phyloP scores from a whole-genome alignment of 768 basidiomycete genomes.

The Trametes cinnabarina region DNA sequence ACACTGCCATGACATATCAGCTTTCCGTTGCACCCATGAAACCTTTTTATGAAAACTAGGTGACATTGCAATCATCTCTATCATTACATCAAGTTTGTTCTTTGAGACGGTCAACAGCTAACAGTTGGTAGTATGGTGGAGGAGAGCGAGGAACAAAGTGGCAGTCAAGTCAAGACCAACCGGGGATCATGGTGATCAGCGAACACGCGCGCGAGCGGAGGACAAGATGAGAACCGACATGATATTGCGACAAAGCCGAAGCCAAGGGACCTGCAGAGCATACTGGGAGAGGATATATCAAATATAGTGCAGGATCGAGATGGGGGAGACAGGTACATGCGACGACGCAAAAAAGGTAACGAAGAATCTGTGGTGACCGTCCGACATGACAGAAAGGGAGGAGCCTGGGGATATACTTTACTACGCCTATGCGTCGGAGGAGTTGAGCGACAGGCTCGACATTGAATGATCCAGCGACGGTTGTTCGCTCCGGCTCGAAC shows the following conservation, averaged over 20 bases:
- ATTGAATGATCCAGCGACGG: slow-evolving; percentile 26
- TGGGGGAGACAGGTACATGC: slow-evolving; percentile 1
- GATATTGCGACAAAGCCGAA: too few species aligned
- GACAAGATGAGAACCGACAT: too few species aligned
- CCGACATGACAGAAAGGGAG: background rate
- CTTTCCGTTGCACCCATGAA: background rate
- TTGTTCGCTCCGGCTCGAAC: slow-evolving; percentile 32
- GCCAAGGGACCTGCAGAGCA: too few species aligned
- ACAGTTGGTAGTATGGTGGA: slow-evolving; percentile 13
- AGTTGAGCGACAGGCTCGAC: slow-evolving; percentile 23
- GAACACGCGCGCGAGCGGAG: too few species aligned
- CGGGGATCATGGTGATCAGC: too few species aligned
- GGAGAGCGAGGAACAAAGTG: background rate
- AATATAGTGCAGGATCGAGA: background rate
- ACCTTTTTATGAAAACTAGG: background rate
- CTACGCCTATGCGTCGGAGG: slow-evolving; percentile 12
- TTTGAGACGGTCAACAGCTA: slow-evolving; percentile 7
- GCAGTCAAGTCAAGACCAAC: too few species aligned
- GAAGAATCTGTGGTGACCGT: slow-evolving; percentile 4
- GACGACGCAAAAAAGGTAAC: background rate
- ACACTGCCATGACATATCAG: slow-evolving; percentile 40
- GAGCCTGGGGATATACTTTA: background rate
- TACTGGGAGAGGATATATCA: background rate
- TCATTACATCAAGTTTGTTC: background rate
- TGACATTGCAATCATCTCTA: slow-evolving; percentile 11